Evolutionary conservation across 208 protist genomes (phyloP).

Genomic region (Naegleria gruberi): DNA sequence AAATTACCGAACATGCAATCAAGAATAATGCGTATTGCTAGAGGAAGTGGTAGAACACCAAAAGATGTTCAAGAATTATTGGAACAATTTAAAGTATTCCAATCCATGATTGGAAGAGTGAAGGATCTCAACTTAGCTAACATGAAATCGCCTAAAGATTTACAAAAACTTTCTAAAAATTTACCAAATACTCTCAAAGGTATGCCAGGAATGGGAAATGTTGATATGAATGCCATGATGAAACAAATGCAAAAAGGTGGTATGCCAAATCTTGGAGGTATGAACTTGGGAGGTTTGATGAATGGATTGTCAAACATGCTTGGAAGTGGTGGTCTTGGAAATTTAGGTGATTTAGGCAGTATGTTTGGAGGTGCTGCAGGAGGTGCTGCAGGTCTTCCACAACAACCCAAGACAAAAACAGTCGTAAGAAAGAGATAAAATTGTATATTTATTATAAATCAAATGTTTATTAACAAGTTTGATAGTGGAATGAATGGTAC

Average conservation of each 20-base stretch:
- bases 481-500: no score
- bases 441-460: no score
- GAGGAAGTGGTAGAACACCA: slow-evolving; percentile 9
- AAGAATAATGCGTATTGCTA: slow-evolving; percentile 18
- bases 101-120: background rate
- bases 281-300: background rate
- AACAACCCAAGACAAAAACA: background rate
- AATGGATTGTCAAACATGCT: background rate
- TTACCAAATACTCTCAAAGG: background rate
- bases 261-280: background rate
- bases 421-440: background rate
- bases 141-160: background rate
- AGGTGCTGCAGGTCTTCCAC: background rate
- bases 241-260: background rate
- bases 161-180: background rate
- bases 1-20: background rate
- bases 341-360: background rate
- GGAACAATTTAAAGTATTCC: slow-evolving; percentile 13
- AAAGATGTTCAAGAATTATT: slow-evolving; percentile 19
- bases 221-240: background rate
- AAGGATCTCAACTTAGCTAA: background rate
- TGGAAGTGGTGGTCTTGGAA: background rate
- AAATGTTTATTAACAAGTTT: no score
- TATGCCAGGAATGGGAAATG: background rate
- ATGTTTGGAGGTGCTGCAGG: background rate